Evolutionary conservation across 192 early-diverging fungal species (phyloP), one percentile per base, ranked within the genome.

Genomic region (Podila clonocystis): DNA sequence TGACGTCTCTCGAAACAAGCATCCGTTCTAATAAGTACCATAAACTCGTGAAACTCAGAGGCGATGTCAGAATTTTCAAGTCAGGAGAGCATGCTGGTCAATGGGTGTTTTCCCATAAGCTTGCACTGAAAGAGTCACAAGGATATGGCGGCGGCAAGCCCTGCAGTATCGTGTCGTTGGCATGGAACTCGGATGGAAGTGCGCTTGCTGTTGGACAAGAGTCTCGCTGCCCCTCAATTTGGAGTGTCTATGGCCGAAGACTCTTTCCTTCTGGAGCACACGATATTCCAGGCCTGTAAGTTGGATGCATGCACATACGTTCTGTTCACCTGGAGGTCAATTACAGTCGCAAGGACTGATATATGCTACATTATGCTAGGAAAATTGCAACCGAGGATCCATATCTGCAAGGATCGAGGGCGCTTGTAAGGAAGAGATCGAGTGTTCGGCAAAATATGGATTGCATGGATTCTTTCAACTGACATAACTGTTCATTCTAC

Each of bases 161-260:
- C 12, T 69, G 72, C 11, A 72, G 60, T n/a, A 72, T 79, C 30
- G 38, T 72, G 8, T 83, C 87, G 0, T 50, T 95, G n/a, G 84
- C 82, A 24, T 95, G 94, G 94, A 90, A 92, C 29, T 82, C 84
- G 13, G 91, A 94, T 73, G 93, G 93, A 49, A 88, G 88, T 65
- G 91, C 91, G 0, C 72, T 95, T n/a, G 92, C 92, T 12, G 90
- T 90, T 36, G 92, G 90, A 48, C 93, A 89, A 85, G 75, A 65
- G 24, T 65, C 82, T 64, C 89, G 89, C 34, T 93, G 94, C 15
- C 70, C 94, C 24, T 87, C 91, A 1, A 74, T 95, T 7, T 95
- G 94, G 94, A 95, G 93, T 82, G 90, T 91, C 8, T 95, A 89
- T 70, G 94, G 94, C 9, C 82, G 84, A 3, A 67, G 92, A 17